Evolutionary conservation across 1,139 yeast species (phyloP).

Genomic region (Geotrichum fermentans): DNA sequence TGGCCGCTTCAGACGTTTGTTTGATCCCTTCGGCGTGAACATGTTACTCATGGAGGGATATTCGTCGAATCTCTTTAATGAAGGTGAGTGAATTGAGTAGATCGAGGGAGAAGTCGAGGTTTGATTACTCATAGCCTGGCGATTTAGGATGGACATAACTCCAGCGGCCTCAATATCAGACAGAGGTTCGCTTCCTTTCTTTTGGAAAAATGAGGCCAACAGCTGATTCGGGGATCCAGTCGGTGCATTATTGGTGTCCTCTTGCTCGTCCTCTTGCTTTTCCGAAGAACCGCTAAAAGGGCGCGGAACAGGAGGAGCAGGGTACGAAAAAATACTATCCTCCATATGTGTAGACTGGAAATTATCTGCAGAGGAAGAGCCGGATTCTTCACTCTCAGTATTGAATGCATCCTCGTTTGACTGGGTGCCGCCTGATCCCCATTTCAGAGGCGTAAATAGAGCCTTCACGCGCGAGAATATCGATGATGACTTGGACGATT

Average conservation of each 20-base stretch:
- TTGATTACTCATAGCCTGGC: not conserved
- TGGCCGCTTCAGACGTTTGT: slow-evolving; percentile 3
- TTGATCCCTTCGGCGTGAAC: not conserved
- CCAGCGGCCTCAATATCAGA: slow-evolving; percentile 17
- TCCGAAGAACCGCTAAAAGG: not conserved
- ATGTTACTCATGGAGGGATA: not conserved
- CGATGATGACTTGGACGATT: not conserved
- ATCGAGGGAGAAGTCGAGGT: not conserved
- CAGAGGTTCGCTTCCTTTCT: slow-evolving; percentile 15
- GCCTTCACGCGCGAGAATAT: slow-evolving; percentile 15
- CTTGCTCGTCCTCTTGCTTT: not conserved
- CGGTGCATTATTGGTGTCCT: not conserved
- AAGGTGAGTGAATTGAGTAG: slow-evolving; percentile 6
- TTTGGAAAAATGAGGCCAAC: slow-evolving; percentile 15
- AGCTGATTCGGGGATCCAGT: slow-evolving; percentile 14
- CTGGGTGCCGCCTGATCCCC: slow-evolving; percentile 1
- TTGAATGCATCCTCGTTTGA: not conserved
- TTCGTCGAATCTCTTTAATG: slow-evolving; percentile 1
- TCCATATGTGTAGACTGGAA: not conserved
- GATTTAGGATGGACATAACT: slow-evolving; percentile 12
- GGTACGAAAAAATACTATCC: not conserved
- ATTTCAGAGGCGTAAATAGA: slow-evolving; percentile 12
- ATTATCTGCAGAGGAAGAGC: not conserved
- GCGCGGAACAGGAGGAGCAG: slow-evolving; percentile 3
- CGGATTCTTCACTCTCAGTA: not conserved